phyloP scores from a whole-genome alignment of 2,329 filamentous ascomycete species.

The Paracoccidioides lutzii region DNA sequence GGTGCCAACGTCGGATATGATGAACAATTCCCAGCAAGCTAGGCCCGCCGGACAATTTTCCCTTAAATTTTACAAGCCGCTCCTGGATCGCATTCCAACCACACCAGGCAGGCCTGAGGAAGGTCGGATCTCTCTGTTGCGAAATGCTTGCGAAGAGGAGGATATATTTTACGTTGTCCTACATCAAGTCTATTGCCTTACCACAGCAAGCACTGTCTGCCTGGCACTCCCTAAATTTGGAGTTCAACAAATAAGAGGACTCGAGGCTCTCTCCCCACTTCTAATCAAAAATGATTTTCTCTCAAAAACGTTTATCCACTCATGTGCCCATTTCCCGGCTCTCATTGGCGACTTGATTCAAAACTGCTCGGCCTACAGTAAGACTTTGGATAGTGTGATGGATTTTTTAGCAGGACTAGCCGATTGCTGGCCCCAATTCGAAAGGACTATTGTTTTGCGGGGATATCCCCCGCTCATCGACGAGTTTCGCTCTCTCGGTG shows the following conservation, averaged over 20 bases:
- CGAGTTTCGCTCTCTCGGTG: constrained; percentile 33
- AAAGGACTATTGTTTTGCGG: constrained; percentile 21
- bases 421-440: constrained; percentile 28
- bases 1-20: not conserved
- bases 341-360: constrained; percentile 17
- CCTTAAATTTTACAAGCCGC: not conserved
- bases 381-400: constrained; percentile 28
- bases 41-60: not conserved
- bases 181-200: constrained; percentile 53
- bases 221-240: constrained; percentile 29
- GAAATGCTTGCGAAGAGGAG: constrained; percentile 40
- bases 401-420: constrained; percentile 35
- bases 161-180: constrained; percentile 54
- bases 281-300: constrained; percentile 36
- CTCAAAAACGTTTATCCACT: constrained; percentile 27
- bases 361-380: constrained; percentile 22
- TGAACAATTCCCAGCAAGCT: not conserved
- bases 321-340: constrained; percentile 39
- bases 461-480: constrained; percentile 44
- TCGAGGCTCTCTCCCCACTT: constrained; percentile 30
- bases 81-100: not conserved
- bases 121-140: constrained; percentile 37
- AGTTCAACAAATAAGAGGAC: constrained; percentile 16
- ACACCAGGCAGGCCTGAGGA: not conserved
- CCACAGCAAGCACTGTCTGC: constrained; percentile 28